These are phyloP conservation scores for Pseudoneurospora amorphoporcata DNA, from an alignment of 495 filamentous ascomycete species.

Conservation along the genomic window DNA sequence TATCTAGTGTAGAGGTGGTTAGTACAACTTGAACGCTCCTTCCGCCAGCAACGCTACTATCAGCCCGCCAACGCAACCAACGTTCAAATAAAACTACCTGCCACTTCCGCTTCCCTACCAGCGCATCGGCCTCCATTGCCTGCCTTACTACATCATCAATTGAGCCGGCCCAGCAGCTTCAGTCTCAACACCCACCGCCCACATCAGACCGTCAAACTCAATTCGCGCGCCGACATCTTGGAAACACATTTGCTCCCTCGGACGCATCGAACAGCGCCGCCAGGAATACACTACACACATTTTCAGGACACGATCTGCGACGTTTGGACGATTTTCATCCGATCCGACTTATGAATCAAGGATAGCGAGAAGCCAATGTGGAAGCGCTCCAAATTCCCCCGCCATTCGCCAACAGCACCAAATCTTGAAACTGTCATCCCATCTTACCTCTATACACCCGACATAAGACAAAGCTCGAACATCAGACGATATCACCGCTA, in stretches of 20 bases:
- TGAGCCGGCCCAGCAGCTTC: neutral
- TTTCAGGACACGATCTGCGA: neutral
- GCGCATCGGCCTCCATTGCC: neutral
- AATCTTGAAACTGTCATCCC: neutral
- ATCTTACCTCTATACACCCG: neutral
- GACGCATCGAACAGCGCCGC: neutral
- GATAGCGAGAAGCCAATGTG: neutral
- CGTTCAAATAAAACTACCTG: neutral
- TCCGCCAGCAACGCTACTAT: neutral
- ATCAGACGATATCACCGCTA: neutral
- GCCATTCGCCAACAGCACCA: neutral
- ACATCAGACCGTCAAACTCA: neutral
- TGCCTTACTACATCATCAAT: neutral
- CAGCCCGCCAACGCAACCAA: neutral
- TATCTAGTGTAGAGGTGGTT: neutral
- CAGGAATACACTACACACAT: neutral
- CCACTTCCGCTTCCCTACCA: neutral
- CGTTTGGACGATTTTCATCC: neutral
- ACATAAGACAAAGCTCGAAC: neutral
- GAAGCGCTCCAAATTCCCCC: neutral
- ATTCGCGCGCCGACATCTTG: neutral
- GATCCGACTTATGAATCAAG: neutral
- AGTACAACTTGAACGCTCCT: neutral
- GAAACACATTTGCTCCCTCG: neutral
- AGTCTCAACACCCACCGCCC: neutral